Percentiles rank a stretch among this genome's conserved stretches.
phyloP scores from a whole-genome alignment of 139 green algal genomes.

The Picochlorum sp. region DNA sequence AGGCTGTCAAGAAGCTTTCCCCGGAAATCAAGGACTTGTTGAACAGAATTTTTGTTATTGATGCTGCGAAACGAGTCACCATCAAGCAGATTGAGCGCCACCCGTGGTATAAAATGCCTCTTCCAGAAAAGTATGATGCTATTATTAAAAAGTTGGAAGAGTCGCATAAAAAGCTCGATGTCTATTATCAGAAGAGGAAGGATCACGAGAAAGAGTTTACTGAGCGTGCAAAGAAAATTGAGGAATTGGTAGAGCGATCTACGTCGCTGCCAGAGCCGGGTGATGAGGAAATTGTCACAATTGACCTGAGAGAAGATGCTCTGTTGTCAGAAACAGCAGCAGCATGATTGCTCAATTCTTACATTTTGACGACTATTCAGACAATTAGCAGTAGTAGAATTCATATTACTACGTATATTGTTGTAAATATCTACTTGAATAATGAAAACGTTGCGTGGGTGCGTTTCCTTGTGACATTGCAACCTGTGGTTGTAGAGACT shows the following conservation, averaged over 20 bases:
- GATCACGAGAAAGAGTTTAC: slow-evolving; percentile 16
- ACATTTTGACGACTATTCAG: no score
- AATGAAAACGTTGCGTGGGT: no score
- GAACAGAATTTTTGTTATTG: slow-evolving; percentile 63
- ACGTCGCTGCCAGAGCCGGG: slow-evolving; percentile 2
- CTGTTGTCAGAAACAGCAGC: not conserved
- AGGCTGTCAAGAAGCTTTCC: slow-evolving; percentile 44
- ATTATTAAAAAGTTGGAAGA: slow-evolving; percentile 13
- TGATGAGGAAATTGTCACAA: not conserved
- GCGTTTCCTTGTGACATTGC: no score
- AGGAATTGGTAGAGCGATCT: slow-evolving; percentile 29
- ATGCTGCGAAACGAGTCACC: slow-evolving; percentile 54
- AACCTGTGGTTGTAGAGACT: no score
- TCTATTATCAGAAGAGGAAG: slow-evolving; percentile 9
- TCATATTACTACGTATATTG: no score
- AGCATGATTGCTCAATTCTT: not conserved
- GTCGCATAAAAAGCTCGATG: slow-evolving; percentile 10
- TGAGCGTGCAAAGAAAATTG: slow-evolving; percentile 18
- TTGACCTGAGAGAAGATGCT: not conserved
- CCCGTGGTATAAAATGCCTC: slow-evolving; percentile 46
- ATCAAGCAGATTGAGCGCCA: slow-evolving; percentile 57
- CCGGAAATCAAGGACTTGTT: slow-evolving; percentile 59
- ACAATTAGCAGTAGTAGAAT: no score
- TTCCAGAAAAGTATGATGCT: slow-evolving; percentile 17
- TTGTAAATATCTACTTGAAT: no score